Evolutionary conservation across 1,139 yeast genomes (phyloP).

Genomic region (Saccharomyces hybrid): DNA sequence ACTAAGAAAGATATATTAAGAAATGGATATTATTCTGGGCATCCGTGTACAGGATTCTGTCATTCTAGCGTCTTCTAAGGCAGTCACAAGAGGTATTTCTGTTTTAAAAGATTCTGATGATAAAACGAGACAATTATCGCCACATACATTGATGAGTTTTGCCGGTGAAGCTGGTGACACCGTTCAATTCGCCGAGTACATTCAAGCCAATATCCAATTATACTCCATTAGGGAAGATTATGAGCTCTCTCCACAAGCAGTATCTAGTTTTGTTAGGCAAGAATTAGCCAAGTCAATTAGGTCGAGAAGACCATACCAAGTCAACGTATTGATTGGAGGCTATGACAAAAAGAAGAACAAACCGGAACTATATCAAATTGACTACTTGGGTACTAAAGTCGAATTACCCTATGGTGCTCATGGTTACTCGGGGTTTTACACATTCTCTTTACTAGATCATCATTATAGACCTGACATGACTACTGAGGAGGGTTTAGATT

Average conservation of each 20-base stretch:
- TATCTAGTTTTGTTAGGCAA: conserved; percentile 82
- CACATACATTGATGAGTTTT: conserved; percentile 76
- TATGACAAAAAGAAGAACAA: conserved; percentile 54
- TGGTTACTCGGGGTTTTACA: conserved; percentile 94
- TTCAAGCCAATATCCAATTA: conserved; percentile 86
- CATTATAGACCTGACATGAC: conserved; percentile 78
- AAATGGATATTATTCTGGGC: conserved; percentile 82
- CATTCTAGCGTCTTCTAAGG: conserved; percentile 84
- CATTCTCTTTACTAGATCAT: conserved; percentile 82
- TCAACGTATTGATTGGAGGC: conserved; percentile 82
- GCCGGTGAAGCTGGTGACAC: conserved; percentile 98
- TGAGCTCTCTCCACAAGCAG: conserved; percentile 76
- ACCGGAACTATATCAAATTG: conserved; percentile 83
- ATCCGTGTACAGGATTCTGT: conserved; percentile 76
- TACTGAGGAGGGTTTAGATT: conserved; percentile 68
- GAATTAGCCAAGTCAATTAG: conserved; percentile 83
- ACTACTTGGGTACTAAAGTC: conserved; percentile 86
- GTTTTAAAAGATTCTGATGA: conserved; percentile 80
- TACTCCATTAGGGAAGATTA: conserved; percentile 79
- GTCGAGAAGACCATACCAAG: conserved; percentile 91
- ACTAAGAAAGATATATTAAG: neutral
- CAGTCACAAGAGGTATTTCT: conserved; percentile 90
- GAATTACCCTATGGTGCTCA: conserved; percentile 94
- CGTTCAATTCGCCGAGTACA: conserved; percentile 90
- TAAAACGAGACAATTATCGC: conserved; percentile 72